A percentile compares a stretch with the other conserved stretches of the same genome.
phyloP scores from a whole-genome alignment of 2,329 filamentous ascomycete genomes.

The Penicillium aurantiogriseum region DNA sequence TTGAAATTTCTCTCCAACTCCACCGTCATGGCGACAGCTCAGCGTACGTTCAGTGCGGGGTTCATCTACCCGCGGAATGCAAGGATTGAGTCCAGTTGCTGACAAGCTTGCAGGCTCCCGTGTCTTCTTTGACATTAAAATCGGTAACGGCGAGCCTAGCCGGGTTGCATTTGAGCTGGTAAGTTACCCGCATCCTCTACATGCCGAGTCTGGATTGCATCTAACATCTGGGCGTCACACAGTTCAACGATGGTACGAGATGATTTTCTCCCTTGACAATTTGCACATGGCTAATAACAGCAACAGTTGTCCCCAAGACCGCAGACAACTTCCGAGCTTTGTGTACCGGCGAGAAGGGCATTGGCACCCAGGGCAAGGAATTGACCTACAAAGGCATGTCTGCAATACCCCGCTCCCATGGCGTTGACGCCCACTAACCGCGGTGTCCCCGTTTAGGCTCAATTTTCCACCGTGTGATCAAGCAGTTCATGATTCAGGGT shows the following conservation, averaged over 20 bases:
- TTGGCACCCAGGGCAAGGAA: constrained; percentile 75
- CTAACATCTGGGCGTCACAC: constrained; percentile 23
- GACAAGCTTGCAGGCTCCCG: constrained; percentile 49
- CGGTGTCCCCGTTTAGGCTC: constrained; percentile 55
- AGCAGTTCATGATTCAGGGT: constrained; percentile 98
- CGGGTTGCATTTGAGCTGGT: constrained; percentile 84
- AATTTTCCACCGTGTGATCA: constrained; percentile 93
- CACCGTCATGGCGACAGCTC: constrained; percentile 34
- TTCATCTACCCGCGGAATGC: constrained; percentile 15
- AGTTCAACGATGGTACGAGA: constrained; percentile 51
- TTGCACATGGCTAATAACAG: neutral
- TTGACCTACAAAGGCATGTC: constrained; percentile 77
- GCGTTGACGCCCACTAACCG: constrained; percentile 1
- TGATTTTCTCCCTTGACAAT: constrained; percentile 3
- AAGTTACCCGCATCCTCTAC: constrained; percentile 31
- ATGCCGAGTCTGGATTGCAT: constrained; percentile 6
- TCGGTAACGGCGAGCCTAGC: constrained; percentile 70
- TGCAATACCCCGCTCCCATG: neutral
- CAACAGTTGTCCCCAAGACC: constrained; percentile 79
- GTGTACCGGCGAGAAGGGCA: constrained; percentile 91
- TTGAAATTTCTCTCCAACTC: constrained; percentile 3
- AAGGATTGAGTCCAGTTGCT: constrained; percentile 10
- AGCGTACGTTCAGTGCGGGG: constrained; percentile 36
- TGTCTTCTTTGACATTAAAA: constrained; percentile 90
- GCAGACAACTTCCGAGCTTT: constrained; percentile 94